These are phyloP conservation scores for Fusarium drepaniforme DNA, from an alignment of 2,329 filamentous ascomycete species.

Conservation along the genomic window DNA sequence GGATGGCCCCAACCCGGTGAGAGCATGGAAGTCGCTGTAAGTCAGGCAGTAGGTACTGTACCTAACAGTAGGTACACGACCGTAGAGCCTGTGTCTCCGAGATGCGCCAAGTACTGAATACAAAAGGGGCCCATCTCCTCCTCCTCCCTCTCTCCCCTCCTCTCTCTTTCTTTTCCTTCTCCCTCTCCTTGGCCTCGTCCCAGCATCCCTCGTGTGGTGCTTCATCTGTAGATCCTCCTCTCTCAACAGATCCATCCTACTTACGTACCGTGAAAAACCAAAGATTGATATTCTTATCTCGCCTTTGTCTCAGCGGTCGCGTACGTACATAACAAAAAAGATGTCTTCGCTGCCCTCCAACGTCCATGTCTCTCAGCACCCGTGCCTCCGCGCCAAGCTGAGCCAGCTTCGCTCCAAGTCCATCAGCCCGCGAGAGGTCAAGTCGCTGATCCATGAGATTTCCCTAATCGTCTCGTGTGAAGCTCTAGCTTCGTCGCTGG, in stretches of 20 bases:
- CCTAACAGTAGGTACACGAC: slow-evolving; percentile 10
- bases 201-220: slow-evolving; percentile 36
- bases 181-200: slow-evolving; percentile 43
- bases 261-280: background rate
- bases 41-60: slow-evolving; percentile 37
- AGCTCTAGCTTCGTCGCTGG: slow-evolving; percentile 76
- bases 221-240: slow-evolving; percentile 34
- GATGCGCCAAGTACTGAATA: slow-evolving; percentile 21
- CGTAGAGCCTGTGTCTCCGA: slow-evolving; percentile 28
- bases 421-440: slow-evolving; percentile 80
- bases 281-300: slow-evolving; percentile 1
- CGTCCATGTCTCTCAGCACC: slow-evolving; percentile 85
- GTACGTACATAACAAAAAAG: slow-evolving; percentile 3
- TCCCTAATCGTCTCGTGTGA: slow-evolving; percentile 85
- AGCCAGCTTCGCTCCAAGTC: slow-evolving; percentile 84
- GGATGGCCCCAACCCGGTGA: background rate
- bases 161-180: slow-evolving; percentile 26
- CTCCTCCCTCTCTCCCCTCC: slow-evolving; percentile 8
- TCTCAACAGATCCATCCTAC: slow-evolving; percentile 8
- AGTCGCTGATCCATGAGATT: slow-evolving; percentile 87
- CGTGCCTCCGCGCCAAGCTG: slow-evolving; percentile 88
- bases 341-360: slow-evolving; percentile 65
- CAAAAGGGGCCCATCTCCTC: slow-evolving; percentile 27
- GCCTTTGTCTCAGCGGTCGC: background rate
- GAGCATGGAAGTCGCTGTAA: slow-evolving; percentile 17